A percentile compares a stretch with the other conserved stretches of the same genome.
Conservation (phyloP, 2,329 filamentous ascomycete species). For the Claviceps sp. region DNA sequence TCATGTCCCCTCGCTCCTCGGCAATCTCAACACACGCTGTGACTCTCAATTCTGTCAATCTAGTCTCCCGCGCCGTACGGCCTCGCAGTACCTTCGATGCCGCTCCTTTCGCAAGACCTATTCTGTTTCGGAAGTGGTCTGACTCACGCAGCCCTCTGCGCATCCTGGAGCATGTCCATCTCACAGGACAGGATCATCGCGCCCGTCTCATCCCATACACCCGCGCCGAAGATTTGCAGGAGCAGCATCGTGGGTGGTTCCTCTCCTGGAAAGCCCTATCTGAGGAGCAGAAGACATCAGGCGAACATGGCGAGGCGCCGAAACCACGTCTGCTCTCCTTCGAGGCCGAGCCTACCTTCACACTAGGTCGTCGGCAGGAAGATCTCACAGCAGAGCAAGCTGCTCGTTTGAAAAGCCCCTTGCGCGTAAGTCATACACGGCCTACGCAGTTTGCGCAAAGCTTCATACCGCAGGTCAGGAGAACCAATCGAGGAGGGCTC, state of each 20-base stretch:
- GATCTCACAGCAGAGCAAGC: slow-evolving; percentile 32
- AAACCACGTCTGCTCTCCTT: slow-evolving; percentile 66
- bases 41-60: neutral
- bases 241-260: slow-evolving; percentile 19
- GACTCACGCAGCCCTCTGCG: neutral
- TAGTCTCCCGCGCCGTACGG: neutral
- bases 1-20: neutral
- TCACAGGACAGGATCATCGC: slow-evolving; percentile 10
- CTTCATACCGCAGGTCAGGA: slow-evolving; percentile 45
- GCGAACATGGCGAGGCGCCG: slow-evolving; percentile 20
- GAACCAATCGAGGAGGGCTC: slow-evolving; percentile 72
- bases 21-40: neutral
- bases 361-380: slow-evolving; percentile 70
- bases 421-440: slow-evolving; percentile 18
- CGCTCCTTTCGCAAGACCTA: neutral
- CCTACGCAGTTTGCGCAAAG: slow-evolving; percentile 13
- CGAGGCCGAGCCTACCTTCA: slow-evolving; percentile 72
- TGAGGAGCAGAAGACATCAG: slow-evolving; percentile 8
- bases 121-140: neutral
- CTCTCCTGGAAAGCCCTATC: slow-evolving; percentile 21
- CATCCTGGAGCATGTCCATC: slow-evolving; percentile 19
- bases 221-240: slow-evolving; percentile 18
- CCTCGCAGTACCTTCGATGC: neutral
- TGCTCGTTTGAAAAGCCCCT: slow-evolving; percentile 27
- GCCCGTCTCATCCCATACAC: slow-evolving; percentile 18